These are phyloP conservation scores for Pythium periplocum DNA, from an alignment of 352 stramenopile genomes.

Conservation along the genomic window DNA sequence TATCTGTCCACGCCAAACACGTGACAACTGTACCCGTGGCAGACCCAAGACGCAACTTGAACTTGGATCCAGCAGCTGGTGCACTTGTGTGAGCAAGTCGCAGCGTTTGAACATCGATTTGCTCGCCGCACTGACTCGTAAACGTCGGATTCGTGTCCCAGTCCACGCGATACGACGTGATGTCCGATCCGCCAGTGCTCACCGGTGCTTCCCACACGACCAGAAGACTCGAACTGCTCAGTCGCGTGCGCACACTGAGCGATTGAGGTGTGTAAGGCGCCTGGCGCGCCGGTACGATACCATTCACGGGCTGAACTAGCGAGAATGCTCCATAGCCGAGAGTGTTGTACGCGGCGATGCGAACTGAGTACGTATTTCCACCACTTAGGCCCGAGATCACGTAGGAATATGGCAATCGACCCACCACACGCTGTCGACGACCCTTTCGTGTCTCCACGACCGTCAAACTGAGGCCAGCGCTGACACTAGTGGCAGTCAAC, in stretches of 20 bases:
- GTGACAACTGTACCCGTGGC: slow-evolving; percentile 9
- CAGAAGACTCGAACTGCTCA: slow-evolving; percentile 50
- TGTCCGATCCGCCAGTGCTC: slow-evolving; percentile 70
- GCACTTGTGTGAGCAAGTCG: slow-evolving; percentile 18
- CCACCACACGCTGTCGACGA: slow-evolving; percentile 44
- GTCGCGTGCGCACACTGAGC: slow-evolving; percentile 73
- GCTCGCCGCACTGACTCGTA: slow-evolving; percentile 68
- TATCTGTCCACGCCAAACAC: slow-evolving; percentile 36
- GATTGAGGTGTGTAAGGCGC: slow-evolving; percentile 67
- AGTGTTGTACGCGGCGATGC: slow-evolving; percentile 93
- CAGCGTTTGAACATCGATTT: slow-evolving; percentile 61
- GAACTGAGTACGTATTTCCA: slow-evolving; percentile 80
- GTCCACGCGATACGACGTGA: slow-evolving; percentile 91
- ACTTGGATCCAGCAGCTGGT: slow-evolving; percentile 12
- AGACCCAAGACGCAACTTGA: slow-evolving; percentile 23
- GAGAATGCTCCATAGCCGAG: slow-evolving; percentile 87
- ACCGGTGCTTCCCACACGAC: slow-evolving; percentile 74
- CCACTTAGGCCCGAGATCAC: slow-evolving; percentile 74
- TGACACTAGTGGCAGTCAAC: slow-evolving; percentile 12
- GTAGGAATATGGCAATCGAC: slow-evolving; percentile 76
- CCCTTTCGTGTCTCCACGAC: slow-evolving; percentile 49
- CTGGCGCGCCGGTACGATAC: slow-evolving; percentile 30
- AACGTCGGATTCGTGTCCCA: slow-evolving; percentile 92
- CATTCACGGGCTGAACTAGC: slow-evolving; percentile 26
- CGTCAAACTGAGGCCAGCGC: slow-evolving; percentile 4